Evolutionary conservation across 805 yeast genomes (phyloP), one percentile per base, ranked within the genome.

Genomic region (Ogataea nonfermentans): DNA sequence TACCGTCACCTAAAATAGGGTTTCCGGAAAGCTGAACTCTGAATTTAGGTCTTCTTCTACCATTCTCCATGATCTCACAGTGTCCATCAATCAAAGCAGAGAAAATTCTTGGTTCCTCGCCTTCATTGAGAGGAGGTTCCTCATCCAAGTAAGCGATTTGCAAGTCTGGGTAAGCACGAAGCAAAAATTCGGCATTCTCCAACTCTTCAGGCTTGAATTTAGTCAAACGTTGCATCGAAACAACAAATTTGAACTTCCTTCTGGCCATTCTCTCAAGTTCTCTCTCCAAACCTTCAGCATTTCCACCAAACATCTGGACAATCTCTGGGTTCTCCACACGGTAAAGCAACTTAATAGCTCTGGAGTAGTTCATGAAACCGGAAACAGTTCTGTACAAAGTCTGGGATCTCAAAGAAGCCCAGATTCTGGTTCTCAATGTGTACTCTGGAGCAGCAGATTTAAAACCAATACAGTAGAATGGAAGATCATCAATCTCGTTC

Each of bases 341-440:
- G 71, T 88, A 89, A 44, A 91, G 73, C 56, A 91, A 71, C 66
- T 90, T 93, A 59, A 91, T 88, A 22, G 99, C 98, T 66, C 96
- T 83, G 22, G 96, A 84, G 64, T 91, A 91, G 71, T 91, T 93
- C 99, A 91, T 91, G 72, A 91, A 93, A 59, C 99, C 99, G 40
- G 96, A 86, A 37, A 91, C 91, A 33, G 99, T 93, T 67, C 99
- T 83, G 71, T 91, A 91, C 57, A 91, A 71, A 24, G 99, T 93
- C 73, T 91, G 99, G 28, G 96, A 84, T 68, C 99, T 81, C 57
- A 93, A 76, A 19, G 98, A 91, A 28, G 99, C 99, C 99, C 99
- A 91, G 54, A 91, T 88, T 71, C 99, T 78, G 8, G 98, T 93
- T 71, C 99, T 82, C 59, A 93, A 70, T 40, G 95, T 87, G 69